Base-by-base conservation (phyloP, 2,329 filamentous ascomycete genomes). In the Ophiostoma triangulosporum region DNA sequence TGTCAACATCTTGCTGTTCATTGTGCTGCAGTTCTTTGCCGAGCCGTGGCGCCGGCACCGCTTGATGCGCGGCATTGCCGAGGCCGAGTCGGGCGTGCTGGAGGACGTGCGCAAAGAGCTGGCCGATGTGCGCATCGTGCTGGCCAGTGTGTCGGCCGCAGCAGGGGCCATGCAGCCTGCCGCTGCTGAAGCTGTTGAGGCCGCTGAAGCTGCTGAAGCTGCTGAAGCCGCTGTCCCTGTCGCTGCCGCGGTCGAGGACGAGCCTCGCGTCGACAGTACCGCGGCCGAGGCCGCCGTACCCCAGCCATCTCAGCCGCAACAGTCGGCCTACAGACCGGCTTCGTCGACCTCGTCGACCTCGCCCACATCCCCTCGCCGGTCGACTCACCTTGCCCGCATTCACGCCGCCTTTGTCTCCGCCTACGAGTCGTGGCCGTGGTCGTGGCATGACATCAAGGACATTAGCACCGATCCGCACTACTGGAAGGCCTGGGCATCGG, bases 21-120 rank as follows among this genome's bases (percentile, higher is more conserved):
- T 98, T 52, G 76, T 90, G 17, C 82, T 94, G 61, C 84, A 96
- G 69, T 83, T 95, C 61, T 81, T 93, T 20, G 84, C 95, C 57
- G 91, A 98, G 74, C 93, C 93, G 4, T 97, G 91, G 88, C 81
- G 89, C 61, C 75, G 93, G 61, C 76, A 73, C 63, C 75, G 88
- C 62, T 77, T 98, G 57, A 88, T 97, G 55, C 80, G 77, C 60
- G 90, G 86, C 24, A 88, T 93, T 61, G 86, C 88, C 59, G 84
- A 88, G 61, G 84, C 87, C 62, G 84, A 88, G 65, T 81, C 84
- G 69, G 76, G 68, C 15, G 66, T 72, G 26, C 64, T 78, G 50
- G 71, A 79, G 36, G 70, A 75, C 46, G 71, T 78, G 9, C 65
- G 70, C 53, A 61, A 62, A 35, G 69, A 75, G 62, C 63, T 77